Evolutionary conservation across 805 yeast genomes (phyloP), one percentile per base, ranked within the genome.

Genomic region (Candida endomychidarum): DNA sequence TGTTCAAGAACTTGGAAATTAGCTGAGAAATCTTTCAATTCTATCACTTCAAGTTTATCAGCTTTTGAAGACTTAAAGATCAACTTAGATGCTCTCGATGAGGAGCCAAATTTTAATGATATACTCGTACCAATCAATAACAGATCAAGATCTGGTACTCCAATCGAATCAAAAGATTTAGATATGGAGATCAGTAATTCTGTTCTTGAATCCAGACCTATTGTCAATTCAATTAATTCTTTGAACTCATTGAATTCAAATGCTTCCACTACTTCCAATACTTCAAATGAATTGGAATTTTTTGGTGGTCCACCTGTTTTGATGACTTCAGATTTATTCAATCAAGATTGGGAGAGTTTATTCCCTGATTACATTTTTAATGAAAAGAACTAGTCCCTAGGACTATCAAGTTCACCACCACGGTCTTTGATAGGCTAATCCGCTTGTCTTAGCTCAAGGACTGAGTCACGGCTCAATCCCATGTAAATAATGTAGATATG

Each of bases 271-370:
- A 35, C 17, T 26, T 19, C 25, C 3, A 25, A 8, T 22, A 24
- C 25, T 15, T 20, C 32, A 10, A 41, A 26, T 27, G 32, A 36
- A 23, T 22, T 63, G 20, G 75, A 63, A 35, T 69, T 67, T 46
- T 67, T 74, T 46, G 78, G 78, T 3, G 78, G 78, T 2, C 78
- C 78, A 0, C 78, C 78, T 5, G 67, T 74, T 12, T 65, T 73
- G 40, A 72, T 74, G 77, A 72, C 75, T 2, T 68, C 77, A 2
- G 76, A 70, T 40, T 59, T 70, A 51, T 63, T 67, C 42, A 61
- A 65, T 40, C 72, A 69, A 46, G 75, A 70, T 45, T 74, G 77
- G 78, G 77, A 70, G 42, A 60, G 72, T 0, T 58, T 74, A 40
- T 73, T 74, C 48, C 77, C 77, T 1, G 77, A 71, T 49, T 69